Percentiles rank a stretch among this genome's conserved stretches.
These are phyloP conservation scores for Geotrichum phurueaensis DNA, from an alignment of 1,139 yeast species.

Conservation along the genomic window DNA sequence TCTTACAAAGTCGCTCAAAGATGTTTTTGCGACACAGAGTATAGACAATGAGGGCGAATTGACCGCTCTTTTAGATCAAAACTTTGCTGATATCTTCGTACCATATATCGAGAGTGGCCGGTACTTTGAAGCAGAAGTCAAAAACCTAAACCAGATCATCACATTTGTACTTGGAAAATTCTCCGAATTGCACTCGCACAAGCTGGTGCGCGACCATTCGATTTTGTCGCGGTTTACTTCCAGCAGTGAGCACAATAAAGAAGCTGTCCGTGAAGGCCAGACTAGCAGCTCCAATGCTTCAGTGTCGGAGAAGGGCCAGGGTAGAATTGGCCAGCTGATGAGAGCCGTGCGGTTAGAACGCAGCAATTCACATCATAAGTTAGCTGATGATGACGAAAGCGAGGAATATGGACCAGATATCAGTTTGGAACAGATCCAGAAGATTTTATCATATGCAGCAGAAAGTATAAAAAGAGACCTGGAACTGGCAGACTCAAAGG, in stretches of 20 bases:
- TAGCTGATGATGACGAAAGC: conserved; percentile 15
- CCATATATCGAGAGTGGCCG: conserved; percentile 62
- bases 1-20: conserved; percentile 61
- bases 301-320: conserved; percentile 24
- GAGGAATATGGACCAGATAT: conserved; percentile 22
- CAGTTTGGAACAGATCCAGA: conserved; percentile 46
- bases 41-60: conserved; percentile 45
- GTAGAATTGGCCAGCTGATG: conserved; percentile 33
- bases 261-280: conserved; percentile 4
- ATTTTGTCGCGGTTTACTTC: conserved; percentile 28
- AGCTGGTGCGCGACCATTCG: conserved; percentile 25
- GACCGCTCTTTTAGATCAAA: conserved; percentile 59
- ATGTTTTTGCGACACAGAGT: conserved; percentile 39
- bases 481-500: conserved; percentile 59
- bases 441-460: conserved; percentile 62
- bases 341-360: conserved; percentile 30
- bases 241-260: conserved; percentile 19
- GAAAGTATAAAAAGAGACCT: conserved; percentile 76
- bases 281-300: conserved; percentile 10
- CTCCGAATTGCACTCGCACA: conserved; percentile 26
- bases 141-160: conserved; percentile 59
- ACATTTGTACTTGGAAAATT: conserved; percentile 32
- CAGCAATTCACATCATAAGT: conserved; percentile 18
- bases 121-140: conserved; percentile 70
- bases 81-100: conserved; percentile 63